Evolutionary conservation across 1,139 yeast genomes (phyloP).

Genomic region (Geotrichum klebahnii): DNA sequence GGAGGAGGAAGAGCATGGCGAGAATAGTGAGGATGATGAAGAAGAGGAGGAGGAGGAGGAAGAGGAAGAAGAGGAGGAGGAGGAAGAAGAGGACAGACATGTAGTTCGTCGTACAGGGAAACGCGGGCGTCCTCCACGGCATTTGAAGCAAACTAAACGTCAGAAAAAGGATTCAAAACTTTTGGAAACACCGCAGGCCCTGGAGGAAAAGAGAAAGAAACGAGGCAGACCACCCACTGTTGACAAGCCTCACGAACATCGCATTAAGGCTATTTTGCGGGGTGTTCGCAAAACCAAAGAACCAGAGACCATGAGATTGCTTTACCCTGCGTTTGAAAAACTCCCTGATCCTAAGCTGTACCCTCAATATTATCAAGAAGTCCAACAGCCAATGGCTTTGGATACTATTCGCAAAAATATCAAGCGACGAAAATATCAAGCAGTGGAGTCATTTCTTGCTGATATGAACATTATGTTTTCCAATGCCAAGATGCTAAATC

Average conservation of each 20-base stretch:
- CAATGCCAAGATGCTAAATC: slow-evolving; percentile 66
- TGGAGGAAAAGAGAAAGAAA: slow-evolving; percentile 59
- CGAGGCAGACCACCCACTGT: slow-evolving; percentile 95
- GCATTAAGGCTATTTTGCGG: slow-evolving; percentile 82
- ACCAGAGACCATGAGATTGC: slow-evolving; percentile 47
- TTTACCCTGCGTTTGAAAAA: slow-evolving; percentile 68
- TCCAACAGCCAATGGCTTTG: slow-evolving; percentile 70
- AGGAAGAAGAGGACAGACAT: slow-evolving; percentile 41
- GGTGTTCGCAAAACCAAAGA: slow-evolving; percentile 70
- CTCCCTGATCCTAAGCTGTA: slow-evolving; percentile 68
- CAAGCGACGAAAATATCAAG: slow-evolving; percentile 75
- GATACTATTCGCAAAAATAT: slow-evolving; percentile 79
- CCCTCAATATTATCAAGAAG: slow-evolving; percentile 63
- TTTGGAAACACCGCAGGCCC: slow-evolving; percentile 20
- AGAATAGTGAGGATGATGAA: slow-evolving; percentile 34
- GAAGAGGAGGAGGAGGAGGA: slow-evolving; percentile 29
- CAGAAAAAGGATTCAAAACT: slow-evolving; percentile 28
- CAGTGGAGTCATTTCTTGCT: slow-evolving; percentile 67
- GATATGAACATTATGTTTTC: slow-evolving; percentile 74
- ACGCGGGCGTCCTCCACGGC: slow-evolving; percentile 32
- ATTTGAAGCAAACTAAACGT: slow-evolving; percentile 28
- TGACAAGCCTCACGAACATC: slow-evolving; percentile 87
- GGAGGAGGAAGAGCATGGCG: slow-evolving; percentile 32
- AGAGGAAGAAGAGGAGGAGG: slow-evolving; percentile 31
- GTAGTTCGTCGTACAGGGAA: slow-evolving; percentile 34